phyloP scores from a whole-genome alignment of 2,329 filamentous ascomycete species.

The Cryphonectria nitschkei region DNA sequence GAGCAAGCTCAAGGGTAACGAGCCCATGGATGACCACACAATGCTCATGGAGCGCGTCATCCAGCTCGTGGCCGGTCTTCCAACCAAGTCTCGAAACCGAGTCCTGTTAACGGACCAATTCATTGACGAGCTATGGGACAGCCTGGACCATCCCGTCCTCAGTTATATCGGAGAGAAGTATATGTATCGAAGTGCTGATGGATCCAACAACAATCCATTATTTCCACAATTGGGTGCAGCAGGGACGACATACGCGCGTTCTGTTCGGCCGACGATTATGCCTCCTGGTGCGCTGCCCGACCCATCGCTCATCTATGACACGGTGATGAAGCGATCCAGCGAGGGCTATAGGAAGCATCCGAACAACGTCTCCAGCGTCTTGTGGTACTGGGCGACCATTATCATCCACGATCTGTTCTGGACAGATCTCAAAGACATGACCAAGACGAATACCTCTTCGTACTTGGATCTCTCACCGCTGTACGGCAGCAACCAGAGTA shows the following conservation, averaged over 20 bases:
- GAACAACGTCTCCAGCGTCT: slow-evolving; percentile 72
- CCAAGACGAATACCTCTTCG: slow-evolving; percentile 68
- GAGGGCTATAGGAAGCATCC: slow-evolving; percentile 60
- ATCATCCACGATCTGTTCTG: slow-evolving; percentile 74
- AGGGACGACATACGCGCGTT: slow-evolving; percentile 68
- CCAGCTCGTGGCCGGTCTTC: slow-evolving; percentile 68
- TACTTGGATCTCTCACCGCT: slow-evolving; percentile 74
- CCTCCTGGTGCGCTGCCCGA: slow-evolving; percentile 70
- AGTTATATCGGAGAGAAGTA: slow-evolving; percentile 66
- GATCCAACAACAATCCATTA: slow-evolving; percentile 71
- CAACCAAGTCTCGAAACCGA: slow-evolving; percentile 63
- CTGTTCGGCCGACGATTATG: slow-evolving; percentile 61
- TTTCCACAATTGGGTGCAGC: slow-evolving; percentile 69
- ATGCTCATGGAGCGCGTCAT: slow-evolving; percentile 78
- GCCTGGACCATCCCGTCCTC: slow-evolving; percentile 72
- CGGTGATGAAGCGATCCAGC: slow-evolving; percentile 57
- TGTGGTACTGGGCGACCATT: slow-evolving; percentile 75
- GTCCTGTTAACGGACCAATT: slow-evolving; percentile 68
- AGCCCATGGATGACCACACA: slow-evolving; percentile 72
- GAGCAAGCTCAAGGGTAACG: slow-evolving; percentile 64
- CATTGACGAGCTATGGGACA: slow-evolving; percentile 71
- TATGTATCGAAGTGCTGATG: slow-evolving; percentile 70
- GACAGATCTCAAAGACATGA: slow-evolving; percentile 65
- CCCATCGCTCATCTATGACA: slow-evolving; percentile 64
- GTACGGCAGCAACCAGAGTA: slow-evolving; percentile 69